These are phyloP conservation scores for Nicotiana sylvestris DNA, from an alignment of 257 asterid genomes.

Conservation along the genomic window DNA sequence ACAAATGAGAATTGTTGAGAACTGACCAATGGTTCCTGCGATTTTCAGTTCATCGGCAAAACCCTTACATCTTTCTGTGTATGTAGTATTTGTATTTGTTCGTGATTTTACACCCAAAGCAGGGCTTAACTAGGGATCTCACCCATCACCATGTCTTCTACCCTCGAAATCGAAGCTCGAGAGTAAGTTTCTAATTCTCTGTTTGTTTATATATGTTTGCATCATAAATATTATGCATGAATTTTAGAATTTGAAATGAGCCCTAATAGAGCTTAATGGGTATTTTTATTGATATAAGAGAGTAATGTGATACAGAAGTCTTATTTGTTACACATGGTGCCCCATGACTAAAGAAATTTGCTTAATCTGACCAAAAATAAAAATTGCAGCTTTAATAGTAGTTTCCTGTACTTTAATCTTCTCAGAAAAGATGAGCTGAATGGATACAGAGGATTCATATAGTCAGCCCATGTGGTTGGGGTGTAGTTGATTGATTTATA, in stretches of 20 bases:
- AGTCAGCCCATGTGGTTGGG: neutral
- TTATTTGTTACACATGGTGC: neutral
- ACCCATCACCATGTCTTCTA: slow-evolving; percentile 64
- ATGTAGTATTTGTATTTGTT: neutral
- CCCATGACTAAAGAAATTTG: neutral
- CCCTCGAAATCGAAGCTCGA: slow-evolving; percentile 94
- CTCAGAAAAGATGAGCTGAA: neutral
- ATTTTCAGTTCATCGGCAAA: neutral
- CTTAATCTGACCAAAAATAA: neutral
- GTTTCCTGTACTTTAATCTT: neutral
- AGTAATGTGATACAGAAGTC: neutral
- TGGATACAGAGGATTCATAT: neutral
- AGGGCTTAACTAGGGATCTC: neutral
- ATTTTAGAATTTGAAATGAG: neutral
- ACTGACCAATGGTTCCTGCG: neutral
- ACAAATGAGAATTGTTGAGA: neutral
- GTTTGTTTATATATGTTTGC: neutral
- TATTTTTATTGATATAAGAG: neutral
- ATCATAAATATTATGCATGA: neutral
- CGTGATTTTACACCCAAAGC: neutral
- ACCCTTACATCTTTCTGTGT: neutral
- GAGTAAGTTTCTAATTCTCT: slow-evolving; percentile 44
- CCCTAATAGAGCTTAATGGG: neutral
- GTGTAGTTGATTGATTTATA: neutral
- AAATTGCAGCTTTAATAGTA: neutral